Percentiles rank a stretch among this genome's conserved stretches.
phyloP scores from a whole-genome alignment of 2,329 filamentous ascomycete genomes.

The Aspergillus neotritici region DNA sequence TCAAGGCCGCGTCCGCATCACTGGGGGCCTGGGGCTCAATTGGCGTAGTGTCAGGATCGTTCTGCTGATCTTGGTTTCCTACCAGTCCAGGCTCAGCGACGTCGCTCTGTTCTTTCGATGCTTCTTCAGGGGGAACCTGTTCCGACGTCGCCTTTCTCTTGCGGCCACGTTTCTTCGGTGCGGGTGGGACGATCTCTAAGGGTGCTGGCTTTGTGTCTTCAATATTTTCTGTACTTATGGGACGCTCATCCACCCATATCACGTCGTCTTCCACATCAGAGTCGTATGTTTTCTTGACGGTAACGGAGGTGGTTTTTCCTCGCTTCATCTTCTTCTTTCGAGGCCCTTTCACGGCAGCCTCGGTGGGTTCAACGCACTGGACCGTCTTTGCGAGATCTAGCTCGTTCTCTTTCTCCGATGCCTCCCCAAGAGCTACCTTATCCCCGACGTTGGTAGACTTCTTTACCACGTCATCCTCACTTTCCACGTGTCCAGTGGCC shows the following conservation, averaged over 20 bases:
- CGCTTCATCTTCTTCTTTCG: constrained; percentile 44
- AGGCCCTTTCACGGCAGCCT: constrained; percentile 19
- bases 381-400: constrained; percentile 1
- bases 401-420: neutral
- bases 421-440: no score
- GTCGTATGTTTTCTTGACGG: constrained; percentile 24
- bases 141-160: constrained; percentile 36
- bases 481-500: no score
- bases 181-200: constrained; percentile 1
- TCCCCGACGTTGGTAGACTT: no score
- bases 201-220: neutral
- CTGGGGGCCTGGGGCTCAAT: no score
- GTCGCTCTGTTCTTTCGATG: constrained; percentile 8
- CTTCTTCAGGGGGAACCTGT: constrained; percentile 12
- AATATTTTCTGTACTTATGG: constrained; percentile 3
- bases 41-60: no score
- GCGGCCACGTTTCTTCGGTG: constrained; percentile 40
- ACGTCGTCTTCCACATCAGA: constrained; percentile 37
- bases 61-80: no score
- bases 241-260: constrained; percentile 36
- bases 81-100: no score
- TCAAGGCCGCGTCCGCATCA: no score
- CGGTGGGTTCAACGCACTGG: neutral
- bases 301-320: constrained; percentile 37
- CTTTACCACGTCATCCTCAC: no score